Evolutionary conservation across 164 flowering plant genomes (phyloP), one percentile per base, ranked within the genome.

Genomic region (Berberis thunbergii): DNA sequence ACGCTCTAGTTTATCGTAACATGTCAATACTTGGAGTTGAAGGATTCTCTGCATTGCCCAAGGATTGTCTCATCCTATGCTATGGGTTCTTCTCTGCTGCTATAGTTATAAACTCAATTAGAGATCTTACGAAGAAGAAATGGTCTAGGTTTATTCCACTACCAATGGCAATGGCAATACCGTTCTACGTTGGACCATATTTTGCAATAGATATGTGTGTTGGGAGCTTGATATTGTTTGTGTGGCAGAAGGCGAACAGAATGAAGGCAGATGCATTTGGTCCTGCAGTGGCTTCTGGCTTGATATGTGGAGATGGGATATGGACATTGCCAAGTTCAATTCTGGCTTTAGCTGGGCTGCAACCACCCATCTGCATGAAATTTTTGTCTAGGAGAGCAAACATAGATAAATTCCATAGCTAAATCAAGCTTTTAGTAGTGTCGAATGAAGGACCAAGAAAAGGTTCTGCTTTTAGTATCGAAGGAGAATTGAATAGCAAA

Each of bases 101-200:
- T 45, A 63, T 81, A 1, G 26, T 73, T 3, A 74, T 81, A 4
- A 79, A 81, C 67, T 49, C 46, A 41, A 49, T 79, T 42, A 71
- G 69, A 53, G 82, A 79, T 38, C 12, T 13, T 0, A 55, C 69
- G 45, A 70, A 73, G 3, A 62, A 63, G 74, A 70, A 69, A 55
- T 62, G 72, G 56, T 65, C 73, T 6, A 54, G 78, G 62, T 79
- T 69, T 57, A 77, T 77, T 46, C 85, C 83, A 0, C 50, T 77
- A 11, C 85, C 85, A 2, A 81, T 81, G 85, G 82, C 81, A 4
- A 79, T 79, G 81, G 82, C 81, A 0, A 81, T 81, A 48, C 85
- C 85, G 2, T 81, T 81, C 63, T 81, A 75, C 49, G 3, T 79
- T 1, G 85, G 85, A 1, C 50, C 78, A 0, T 79, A 81, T 64